These are phyloP conservation scores for Crithidia brevicula DNA, from an alignment of 208 protist genomes.

Conservation along the genomic window DNA sequence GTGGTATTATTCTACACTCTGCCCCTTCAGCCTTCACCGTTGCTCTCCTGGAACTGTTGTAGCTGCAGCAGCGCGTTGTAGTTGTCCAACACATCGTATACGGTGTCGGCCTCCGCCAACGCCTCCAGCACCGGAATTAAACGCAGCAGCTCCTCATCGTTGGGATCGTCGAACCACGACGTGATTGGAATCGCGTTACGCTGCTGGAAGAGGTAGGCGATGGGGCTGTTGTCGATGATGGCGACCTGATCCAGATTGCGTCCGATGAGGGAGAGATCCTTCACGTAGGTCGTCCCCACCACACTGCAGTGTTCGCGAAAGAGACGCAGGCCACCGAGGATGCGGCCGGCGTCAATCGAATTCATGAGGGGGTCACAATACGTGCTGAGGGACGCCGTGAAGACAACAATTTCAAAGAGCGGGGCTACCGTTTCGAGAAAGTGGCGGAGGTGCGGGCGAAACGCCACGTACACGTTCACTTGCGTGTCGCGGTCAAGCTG, in stretches of 20 bases:
- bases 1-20: too few species aligned
- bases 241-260: conserved; percentile 68
- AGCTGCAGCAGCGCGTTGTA: conserved; percentile 82
- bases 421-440: conserved; percentile 75
- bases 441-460: conserved; percentile 77
- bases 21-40: background rate
- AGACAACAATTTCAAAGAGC: conserved; percentile 89
- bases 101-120: conserved; percentile 64
- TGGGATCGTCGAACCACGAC: conserved; percentile 88
- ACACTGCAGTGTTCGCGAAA: conserved; percentile 90
- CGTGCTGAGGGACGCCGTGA: conserved; percentile 83
- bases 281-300: conserved; percentile 81
- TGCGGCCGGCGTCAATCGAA: conserved; percentile 59
- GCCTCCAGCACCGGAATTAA: conserved; percentile 81
- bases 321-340: conserved; percentile 69
- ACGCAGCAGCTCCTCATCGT: conserved; percentile 67
- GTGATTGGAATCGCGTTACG: conserved; percentile 90
- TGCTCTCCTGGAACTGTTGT: conserved; percentile 44
- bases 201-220: conserved; percentile 90
- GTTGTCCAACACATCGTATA: conserved; percentile 85
- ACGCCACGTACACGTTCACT: conserved; percentile 86
- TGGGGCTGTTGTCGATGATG: conserved; percentile 93
- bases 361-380: conserved; percentile 89
- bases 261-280: conserved; percentile 88
- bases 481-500: conserved; percentile 47